These are phyloP conservation scores for Sarcomyxa edulis DNA, from an alignment of 768 basidiomycete species.

Conservation along the genomic window DNA sequence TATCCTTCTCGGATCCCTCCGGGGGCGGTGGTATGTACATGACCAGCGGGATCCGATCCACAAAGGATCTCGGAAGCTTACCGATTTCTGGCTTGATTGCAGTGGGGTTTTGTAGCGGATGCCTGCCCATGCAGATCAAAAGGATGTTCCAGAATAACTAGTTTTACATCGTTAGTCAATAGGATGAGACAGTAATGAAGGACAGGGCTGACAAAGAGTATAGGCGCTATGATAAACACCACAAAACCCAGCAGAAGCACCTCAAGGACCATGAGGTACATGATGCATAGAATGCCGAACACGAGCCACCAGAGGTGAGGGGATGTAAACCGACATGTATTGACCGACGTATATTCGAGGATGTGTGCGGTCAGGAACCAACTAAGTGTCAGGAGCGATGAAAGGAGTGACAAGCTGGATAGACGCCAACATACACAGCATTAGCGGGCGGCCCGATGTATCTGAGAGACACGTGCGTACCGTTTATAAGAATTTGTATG, in stretches of 20 bases:
- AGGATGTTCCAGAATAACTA: conserved; percentile 77
- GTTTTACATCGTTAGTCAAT: background rate
- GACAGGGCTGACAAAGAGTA: conserved; percentile 59
- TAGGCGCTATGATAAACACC: conserved; percentile 74
- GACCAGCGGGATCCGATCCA: conserved; percentile 78
- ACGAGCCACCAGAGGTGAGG: conserved; percentile 87
- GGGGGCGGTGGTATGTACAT: conserved; percentile 83
- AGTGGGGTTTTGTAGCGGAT: conserved; percentile 70
- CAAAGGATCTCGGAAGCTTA: conserved; percentile 63
- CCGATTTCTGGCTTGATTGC: conserved; percentile 72
- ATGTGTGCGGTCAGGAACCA: conserved; percentile 86
- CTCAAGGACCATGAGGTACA: conserved; percentile 70
- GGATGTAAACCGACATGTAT: conserved; percentile 65
- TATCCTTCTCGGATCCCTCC: conserved; percentile 30
- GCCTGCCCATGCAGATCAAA: conserved; percentile 73
- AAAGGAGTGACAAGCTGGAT: conserved; percentile 60
- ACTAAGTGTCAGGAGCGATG: conserved; percentile 65
- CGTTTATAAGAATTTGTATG: conserved; percentile 30
- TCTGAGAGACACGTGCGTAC: conserved; percentile 24
- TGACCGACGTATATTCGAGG: conserved; percentile 69
- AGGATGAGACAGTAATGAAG: conserved; percentile 7
- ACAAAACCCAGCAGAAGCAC: conserved; percentile 70
- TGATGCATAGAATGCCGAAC: conserved; percentile 73
- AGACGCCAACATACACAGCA: no score
- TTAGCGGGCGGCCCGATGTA: conserved; percentile 12